These are phyloP conservation scores for Obelidium mucronatum DNA, from an alignment of 192 early-diverging fungal species.

Conservation along the genomic window DNA sequence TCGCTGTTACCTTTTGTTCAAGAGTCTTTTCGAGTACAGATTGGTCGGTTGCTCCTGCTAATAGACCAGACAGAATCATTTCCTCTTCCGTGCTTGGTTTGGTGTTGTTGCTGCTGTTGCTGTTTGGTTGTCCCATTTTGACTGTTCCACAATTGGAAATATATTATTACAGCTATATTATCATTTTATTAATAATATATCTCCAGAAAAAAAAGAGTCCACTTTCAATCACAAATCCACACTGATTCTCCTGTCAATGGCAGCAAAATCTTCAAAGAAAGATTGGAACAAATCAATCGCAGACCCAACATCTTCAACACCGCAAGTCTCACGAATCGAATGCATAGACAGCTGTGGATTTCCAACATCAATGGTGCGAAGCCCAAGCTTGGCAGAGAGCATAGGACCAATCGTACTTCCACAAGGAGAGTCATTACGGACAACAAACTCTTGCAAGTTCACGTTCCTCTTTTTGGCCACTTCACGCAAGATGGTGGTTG, in stretches of 20 bases:
- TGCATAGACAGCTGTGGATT: slow-evolving; percentile 98
- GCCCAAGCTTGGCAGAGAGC: slow-evolving; percentile 89
- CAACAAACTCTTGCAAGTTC: slow-evolving; percentile 81
- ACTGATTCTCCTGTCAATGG: background rate
- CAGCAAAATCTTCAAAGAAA: slow-evolving; percentile 71
- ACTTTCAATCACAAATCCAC: background rate
- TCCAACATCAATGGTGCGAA: slow-evolving; percentile 96
- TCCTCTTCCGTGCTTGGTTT: background rate
- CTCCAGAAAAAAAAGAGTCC: background rate
- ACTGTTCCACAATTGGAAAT: background rate
- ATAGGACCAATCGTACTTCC: slow-evolving; percentile 98
- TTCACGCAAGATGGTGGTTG: slow-evolving; percentile 60
- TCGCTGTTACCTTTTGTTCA: slow-evolving; percentile 60
- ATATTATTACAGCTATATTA: too few species aligned
- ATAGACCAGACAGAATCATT: slow-evolving; percentile 20
- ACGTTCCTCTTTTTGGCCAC: slow-evolving; percentile 79
- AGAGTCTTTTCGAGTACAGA: slow-evolving; percentile 67
- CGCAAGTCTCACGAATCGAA: slow-evolving; percentile 91
- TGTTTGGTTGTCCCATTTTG: too few species aligned
- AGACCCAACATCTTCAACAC: slow-evolving; percentile 84
- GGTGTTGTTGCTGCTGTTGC: too few species aligned
- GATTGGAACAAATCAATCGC: slow-evolving; percentile 85
- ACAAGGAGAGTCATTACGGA: slow-evolving; percentile 94
- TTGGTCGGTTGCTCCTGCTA: slow-evolving; percentile 61
- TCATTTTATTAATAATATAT: too few species aligned